Base-by-base conservation (phyloP, 495 filamentous ascomycete species). In the Corynascus novoguineensis region DNA sequence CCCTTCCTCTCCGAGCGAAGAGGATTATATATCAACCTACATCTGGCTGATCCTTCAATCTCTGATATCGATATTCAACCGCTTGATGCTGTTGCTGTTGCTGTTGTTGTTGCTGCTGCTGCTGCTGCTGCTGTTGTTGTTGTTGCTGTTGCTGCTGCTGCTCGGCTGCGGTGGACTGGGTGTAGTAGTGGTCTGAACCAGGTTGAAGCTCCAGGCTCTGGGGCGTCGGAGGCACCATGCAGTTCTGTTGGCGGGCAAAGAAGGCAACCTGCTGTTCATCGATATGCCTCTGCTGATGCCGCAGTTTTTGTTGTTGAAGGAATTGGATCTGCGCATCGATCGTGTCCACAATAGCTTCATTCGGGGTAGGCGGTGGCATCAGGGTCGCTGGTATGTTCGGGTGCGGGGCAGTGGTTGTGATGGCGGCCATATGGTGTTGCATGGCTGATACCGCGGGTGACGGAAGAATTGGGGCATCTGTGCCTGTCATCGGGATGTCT, bases 201-300 rank as follows among this genome's bases (percentile, higher is more conserved):
- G 86, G 86, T 59, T 90, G 89, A 64, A 97, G 79, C 66, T 97
- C 91, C 41, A 92, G 80, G 67, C 93, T 97, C 64, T 92, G 92
- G 0, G 93, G 93, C 1, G 93, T 98, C 10, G 90, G 92, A 8
- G 93, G 93, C 22, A 97, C 86, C 62, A 89, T 85, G 37, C 71
- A 73, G 51, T 79, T 76, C 48, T 80, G 76, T 25, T 85, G 81
- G 28, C 70, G 65, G 58, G 77, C 57, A 67, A 78, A 78, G 72
- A 78, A 75, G 45, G 75, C 74, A 35, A 70, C 68, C 57, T 78
- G 77, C 44, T 81, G 79, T 60, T 83, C 77, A 60, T 84, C 79
- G 5, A 84, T 69, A 55, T 80, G 76, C 27, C 81, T 75, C 47
- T 79, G 75, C 53, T 79, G 71, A 28, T 77, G 71, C 31, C 78